Evolutionary conservation across 371 early-diverging fungal genomes (phyloP), one percentile per base, ranked within the genome.

Genomic region (Rhizopus arrhizus): DNA sequence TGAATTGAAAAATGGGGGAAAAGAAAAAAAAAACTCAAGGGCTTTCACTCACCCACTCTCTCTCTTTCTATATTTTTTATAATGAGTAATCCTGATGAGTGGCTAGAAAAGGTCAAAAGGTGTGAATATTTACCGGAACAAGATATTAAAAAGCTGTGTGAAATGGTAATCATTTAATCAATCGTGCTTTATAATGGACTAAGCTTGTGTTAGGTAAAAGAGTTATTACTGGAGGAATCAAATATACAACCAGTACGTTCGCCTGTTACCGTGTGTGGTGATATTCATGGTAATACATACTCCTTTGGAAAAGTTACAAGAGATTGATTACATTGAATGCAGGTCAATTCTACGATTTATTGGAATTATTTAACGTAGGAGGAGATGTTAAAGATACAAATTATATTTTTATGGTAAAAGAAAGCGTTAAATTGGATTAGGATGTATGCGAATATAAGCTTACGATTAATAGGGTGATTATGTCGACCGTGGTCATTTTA

Each of bases 401-500:
- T 74, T 99, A 99, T 74, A 88, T 99, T 48, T 98, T 98, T 74
- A 96, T 99, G 96, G 93, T 82, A 87, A 87, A 75, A 88, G 97
- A 28, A 97, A 97, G 73, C 97, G 97, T 9, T 11, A 65, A 94
- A 90, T 88, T 93, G 80, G 65, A 58, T 9, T 42, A 10, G 8
- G 15, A 6, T 8, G 2, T 11, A 10, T 48, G 11, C 8, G n/a
- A n/a, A 47, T 31, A 57, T 4, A 29, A 15, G 22, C 22, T 22
- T 22, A 22, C 22, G 22, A 22, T 98, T 1, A 16, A 13, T 40
- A 78, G 72, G 97, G 98, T 49, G 99, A 99, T 84, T 99, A 97
- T 75, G 99, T 99, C 45, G 99, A 99, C 78, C 93, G 99, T 64
- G 99, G 99, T n/a, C 98, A 96, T 77, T 98, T 99, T 80, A 95